phyloP scores from a whole-genome alignment of 2,329 filamentous ascomycete genomes.

The Domatiomyces catenatus region DNA sequence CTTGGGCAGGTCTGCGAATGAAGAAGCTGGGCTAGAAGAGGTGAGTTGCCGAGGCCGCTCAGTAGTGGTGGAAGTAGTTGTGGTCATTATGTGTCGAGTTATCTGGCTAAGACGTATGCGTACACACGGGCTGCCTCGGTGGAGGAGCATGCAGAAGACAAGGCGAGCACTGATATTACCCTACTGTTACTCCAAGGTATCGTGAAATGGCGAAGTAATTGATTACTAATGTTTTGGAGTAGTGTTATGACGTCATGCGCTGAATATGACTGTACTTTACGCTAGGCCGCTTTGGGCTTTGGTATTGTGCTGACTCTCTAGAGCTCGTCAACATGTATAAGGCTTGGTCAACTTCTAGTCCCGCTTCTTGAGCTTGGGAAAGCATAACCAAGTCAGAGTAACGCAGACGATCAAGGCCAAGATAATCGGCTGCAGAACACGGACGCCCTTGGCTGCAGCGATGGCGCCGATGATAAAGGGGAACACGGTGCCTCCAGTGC shows the following conservation, averaged over 20 bases:
- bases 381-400: slow-evolving; percentile 11
- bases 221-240: too few species aligned
- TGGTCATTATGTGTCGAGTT: background rate
- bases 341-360: background rate
- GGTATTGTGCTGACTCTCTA: too few species aligned
- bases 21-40: background rate
- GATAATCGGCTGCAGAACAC: slow-evolving; percentile 42
- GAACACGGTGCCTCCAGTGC: slow-evolving; percentile 42
- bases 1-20: slow-evolving; percentile 41
- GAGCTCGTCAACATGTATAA: background rate
- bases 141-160: background rate
- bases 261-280: too few species aligned
- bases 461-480: slow-evolving; percentile 28
- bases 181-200: too few species aligned
- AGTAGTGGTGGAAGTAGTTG: background rate
- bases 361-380: slow-evolving; percentile 13
- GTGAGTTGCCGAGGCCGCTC: background rate
- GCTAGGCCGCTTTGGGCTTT: too few species aligned
- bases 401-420: slow-evolving; percentile 27
- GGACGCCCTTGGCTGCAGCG: slow-evolving; percentile 37
- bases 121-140: background rate
- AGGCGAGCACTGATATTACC: background rate
- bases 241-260: too few species aligned
- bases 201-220: too few species aligned
- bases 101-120: background rate